Base-by-base conservation (phyloP, 1,139 yeast genomes). In the Blastobotrys apis region DNA sequence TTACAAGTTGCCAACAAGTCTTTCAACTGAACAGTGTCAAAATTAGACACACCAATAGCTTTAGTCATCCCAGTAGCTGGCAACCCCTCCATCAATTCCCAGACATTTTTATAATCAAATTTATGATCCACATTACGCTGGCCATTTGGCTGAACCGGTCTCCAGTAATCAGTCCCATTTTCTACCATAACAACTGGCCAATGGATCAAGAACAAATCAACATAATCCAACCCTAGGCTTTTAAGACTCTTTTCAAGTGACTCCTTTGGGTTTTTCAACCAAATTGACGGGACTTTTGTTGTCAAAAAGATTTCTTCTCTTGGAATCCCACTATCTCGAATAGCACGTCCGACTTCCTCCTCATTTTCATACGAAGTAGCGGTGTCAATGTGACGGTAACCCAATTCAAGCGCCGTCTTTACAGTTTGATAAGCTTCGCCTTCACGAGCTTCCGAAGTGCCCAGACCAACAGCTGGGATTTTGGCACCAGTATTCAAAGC, bases 11-110 rank as follows among this genome's bases (percentile, higher is more conserved):
- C 80, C 48, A 84, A 67, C 56, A 86, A 72, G 59, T 86, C 95
- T 58, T 75, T 77, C 53, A 87, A 66, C 58, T 82, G 69, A 57
- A 79, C 81, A 53, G 86, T 90, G 47, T 72, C 71, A 69, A 81
- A 84, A 72, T 87, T 87, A 51, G 95, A 86, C 47, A 86, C 68
- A 61, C 95, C 95, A 57, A 86, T 78, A 41, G 87, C 76, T 60
- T 72, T 80, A 59, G 80, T 77, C 72, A 20, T 86, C 86, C 39
- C 68, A 69, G 33, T 69, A 71, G 40, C 70, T 77, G 63, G 79
- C 68, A 39, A n/a, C 50, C 70, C 67, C 66, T 84, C 94, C 68
- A 59, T 47, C 4, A 86, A 94, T 51, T 70, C 74, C 82, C 88
- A 86, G 41, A 29, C 45, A 40, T n/a, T 26, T 22, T 12, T 43